A percentile compares a stretch with the other conserved stretches of the same genome.
Conservation (phyloP, 139 green algal species). For the Chlorella ohadii region DNA sequence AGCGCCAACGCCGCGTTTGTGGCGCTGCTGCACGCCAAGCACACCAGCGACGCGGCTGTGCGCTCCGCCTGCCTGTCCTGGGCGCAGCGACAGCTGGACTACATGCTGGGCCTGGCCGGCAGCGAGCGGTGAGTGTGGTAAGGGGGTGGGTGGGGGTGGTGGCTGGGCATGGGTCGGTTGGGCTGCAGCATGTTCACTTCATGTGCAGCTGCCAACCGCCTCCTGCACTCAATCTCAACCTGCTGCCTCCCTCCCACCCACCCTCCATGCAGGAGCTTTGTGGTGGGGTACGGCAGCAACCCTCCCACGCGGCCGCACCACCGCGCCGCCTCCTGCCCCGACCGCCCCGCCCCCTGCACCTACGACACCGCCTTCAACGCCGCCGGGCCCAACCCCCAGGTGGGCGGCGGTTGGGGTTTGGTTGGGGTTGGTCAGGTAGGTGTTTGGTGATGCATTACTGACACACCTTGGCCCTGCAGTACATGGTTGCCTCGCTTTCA, state of each 20-base stretch:
- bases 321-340: conserved; percentile 56
- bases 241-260: background rate
- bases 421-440: background rate
- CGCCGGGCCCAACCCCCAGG: conserved; percentile 48
- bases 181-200: too few species aligned
- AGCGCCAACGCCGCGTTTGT: conserved; percentile 53
- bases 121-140: background rate
- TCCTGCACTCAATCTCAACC: too few species aligned
- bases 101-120: conserved; percentile 37
- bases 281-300: conserved; percentile 57
- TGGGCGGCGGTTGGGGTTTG: background rate
- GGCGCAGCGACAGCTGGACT: conserved; percentile 33
- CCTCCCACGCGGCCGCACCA: conserved; percentile 54
- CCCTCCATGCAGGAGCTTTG: conserved; percentile 41
- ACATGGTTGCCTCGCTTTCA: too few species aligned
- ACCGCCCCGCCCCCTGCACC: conserved; percentile 50
- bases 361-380: conserved; percentile 47
- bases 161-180: too few species aligned
- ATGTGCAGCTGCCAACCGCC: too few species aligned
- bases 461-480: too few species aligned
- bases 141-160: too few species aligned
- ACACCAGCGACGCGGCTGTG: background rate
- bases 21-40: conserved; percentile 43
- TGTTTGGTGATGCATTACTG: too few species aligned
- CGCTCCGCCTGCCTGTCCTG: conserved; percentile 23